phyloP scores from a whole-genome alignment of 345 rosid species.

The Boechera retrofracta region DNA sequence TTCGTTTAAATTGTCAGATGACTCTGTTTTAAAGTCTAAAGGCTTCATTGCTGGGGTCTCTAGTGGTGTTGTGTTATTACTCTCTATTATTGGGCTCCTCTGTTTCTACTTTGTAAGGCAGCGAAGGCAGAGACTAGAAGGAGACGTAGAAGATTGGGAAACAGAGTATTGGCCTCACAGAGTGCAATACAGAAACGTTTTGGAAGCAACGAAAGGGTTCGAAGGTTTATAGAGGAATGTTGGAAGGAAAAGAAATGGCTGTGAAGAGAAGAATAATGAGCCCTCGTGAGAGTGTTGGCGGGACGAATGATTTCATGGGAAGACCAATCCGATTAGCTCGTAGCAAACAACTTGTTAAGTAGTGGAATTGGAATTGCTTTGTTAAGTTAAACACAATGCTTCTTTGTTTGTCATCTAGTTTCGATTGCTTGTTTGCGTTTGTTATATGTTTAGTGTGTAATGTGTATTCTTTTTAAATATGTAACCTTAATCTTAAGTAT shows the following conservation, averaged over 20 bases:
- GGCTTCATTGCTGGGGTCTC: slow-evolving; percentile 63
- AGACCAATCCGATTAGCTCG: slow-evolving; percentile 71
- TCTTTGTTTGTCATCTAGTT: slow-evolving; percentile 4
- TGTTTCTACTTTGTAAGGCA: slow-evolving; percentile 37
- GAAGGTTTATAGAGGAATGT: slow-evolving; percentile 72
- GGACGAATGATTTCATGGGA: slow-evolving; percentile 67
- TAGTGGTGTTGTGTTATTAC: slow-evolving; percentile 45
- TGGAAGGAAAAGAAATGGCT: slow-evolving; percentile 62
- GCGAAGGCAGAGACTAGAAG: slow-evolving; percentile 47
- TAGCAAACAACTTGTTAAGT: slow-evolving; percentile 75
- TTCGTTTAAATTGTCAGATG: slow-evolving; percentile 56
- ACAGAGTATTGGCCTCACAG: slow-evolving; percentile 88
- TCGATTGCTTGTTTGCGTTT: slow-evolving; percentile 5
- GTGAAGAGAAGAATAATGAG: slow-evolving; percentile 64
- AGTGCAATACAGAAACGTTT: slow-evolving; percentile 55
- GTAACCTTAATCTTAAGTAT: neutral
- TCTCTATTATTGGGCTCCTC: slow-evolving; percentile 54
- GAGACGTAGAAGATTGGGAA: slow-evolving; percentile 81
- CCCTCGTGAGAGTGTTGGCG: slow-evolving; percentile 59
- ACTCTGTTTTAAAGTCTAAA: slow-evolving; percentile 48
- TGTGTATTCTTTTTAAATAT: neutral
- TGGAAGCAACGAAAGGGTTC: slow-evolving; percentile 67
- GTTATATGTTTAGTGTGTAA: neutral
- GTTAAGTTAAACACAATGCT: neutral
- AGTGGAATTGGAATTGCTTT: slow-evolving; percentile 29